Conservation (phyloP, 1,139 yeast genomes). For the Yamadazyma spencermartinsiae region DNA sequence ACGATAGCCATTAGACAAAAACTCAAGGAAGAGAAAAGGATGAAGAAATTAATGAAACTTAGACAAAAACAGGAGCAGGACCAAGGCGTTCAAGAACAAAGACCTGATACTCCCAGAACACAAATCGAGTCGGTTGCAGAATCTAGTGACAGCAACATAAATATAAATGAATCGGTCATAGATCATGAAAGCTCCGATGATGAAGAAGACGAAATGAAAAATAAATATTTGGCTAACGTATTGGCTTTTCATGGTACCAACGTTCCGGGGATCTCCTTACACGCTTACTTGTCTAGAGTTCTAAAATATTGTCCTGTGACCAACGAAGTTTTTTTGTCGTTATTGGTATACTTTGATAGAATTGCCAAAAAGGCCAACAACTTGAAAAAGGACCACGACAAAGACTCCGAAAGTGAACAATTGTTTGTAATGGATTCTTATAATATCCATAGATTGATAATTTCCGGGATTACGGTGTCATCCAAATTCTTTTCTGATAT, state of each 20-base stretch:
- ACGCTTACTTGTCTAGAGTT: conserved; percentile 85
- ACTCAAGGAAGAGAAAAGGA: conserved; percentile 38
- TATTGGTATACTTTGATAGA: conserved; percentile 91
- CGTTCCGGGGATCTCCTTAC: conserved; percentile 89
- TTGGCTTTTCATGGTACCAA: conserved; percentile 94
- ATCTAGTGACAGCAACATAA: conserved; percentile 8
- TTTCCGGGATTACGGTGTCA: conserved; percentile 95
- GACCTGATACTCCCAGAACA: conserved; percentile 6
- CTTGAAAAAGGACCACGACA: conserved; percentile 29
- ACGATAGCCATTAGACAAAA: conserved; percentile 49
- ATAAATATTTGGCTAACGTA: conserved; percentile 68
- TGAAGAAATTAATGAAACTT: conserved; percentile 20
- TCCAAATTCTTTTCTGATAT: conserved; percentile 95
- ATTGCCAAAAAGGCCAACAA: conserved; percentile 86
- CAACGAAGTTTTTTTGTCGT: conserved; percentile 87
- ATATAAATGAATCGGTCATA: conserved; percentile 17
- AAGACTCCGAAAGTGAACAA: conserved; percentile 41
- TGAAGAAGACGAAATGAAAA: conserved; percentile 48
- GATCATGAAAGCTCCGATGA: conserved; percentile 34
- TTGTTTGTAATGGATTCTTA: conserved; percentile 93
- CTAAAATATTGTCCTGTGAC: conserved; percentile 97
- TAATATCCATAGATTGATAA: conserved; percentile 89
- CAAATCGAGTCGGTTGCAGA: conserved; percentile 4
- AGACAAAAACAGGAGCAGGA: conserved; percentile 14
- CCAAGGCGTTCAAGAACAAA: conserved; percentile 14